These are phyloP conservation scores for Rhododendron griersonianum DNA, from an alignment of 148 eudicot genomes.

Conservation along the genomic window DNA sequence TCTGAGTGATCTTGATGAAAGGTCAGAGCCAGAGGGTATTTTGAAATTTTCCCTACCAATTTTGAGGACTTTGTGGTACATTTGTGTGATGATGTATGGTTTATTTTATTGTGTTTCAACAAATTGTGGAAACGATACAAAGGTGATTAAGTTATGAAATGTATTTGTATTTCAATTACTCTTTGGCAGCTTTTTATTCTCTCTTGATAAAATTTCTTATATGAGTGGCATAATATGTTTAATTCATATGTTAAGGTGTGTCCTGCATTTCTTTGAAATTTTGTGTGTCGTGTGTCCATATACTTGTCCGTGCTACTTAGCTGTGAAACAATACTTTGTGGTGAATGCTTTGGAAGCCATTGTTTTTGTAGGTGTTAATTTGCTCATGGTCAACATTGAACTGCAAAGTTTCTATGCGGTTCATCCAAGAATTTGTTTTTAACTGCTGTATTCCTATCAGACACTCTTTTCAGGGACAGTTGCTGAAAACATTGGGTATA, in stretches of 20 bases:
- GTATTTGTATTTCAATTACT: not conserved
- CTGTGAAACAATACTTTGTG: not conserved
- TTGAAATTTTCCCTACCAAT: not conserved
- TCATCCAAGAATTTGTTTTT: not conserved
- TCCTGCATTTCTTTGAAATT: not conserved
- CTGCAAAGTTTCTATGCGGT: not conserved
- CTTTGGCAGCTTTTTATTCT: not conserved
- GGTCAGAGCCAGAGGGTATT: not conserved
- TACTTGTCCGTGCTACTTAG: not conserved
- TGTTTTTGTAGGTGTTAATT: not conserved
- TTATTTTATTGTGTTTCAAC: not conserved
- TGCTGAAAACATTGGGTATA: slow-evolving; percentile 91
- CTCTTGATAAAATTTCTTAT: not conserved
- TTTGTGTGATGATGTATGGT: not conserved
- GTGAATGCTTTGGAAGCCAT: not conserved
- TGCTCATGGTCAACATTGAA: not conserved
- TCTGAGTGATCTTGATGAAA: not conserved
- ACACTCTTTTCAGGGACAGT: slow-evolving; percentile 85
- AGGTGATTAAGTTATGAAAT: not conserved
- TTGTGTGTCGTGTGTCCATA: not conserved
- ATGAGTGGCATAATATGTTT: not conserved
- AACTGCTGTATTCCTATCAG: slow-evolving; percentile 32
- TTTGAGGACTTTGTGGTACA: not conserved
- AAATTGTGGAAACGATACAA: not conserved
- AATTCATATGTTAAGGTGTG: not conserved